Base-by-base conservation (phyloP, 2,329 filamentous ascomycete genomes). In the Chrysoporthe deuterocubensis region DNA sequence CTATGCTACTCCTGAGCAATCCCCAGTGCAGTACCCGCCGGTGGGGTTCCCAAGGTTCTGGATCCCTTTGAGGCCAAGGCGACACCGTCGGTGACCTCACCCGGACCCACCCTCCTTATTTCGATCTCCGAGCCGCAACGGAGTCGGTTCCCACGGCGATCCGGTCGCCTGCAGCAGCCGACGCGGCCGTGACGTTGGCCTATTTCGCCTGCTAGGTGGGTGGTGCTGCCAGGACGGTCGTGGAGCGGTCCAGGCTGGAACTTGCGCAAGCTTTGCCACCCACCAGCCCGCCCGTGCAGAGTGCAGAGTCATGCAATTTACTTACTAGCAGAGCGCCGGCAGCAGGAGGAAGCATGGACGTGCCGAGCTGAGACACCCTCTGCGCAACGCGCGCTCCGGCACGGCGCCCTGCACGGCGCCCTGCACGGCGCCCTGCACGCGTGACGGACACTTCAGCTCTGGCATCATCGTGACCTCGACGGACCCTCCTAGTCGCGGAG, bases 61-160 rank as follows among this genome's bases (percentile, higher is more conserved):
- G 56, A 58, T 58, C 56, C 56, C 34, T 42, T 37, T 11, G 21
- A 59, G 26, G 26, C 26, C 26, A 26, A 21, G 37, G 57, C 57
- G 40, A 59, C 57, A 14, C 57, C 46, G 34, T 43, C 61, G 46
- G 21, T 63, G 61, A 63, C 46, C 61, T 54, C n/a, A 26, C n/a
- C 46, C 44, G n/a, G n/a, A 32, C 37, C 58, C 42, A 60, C 42
- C 9, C n/a, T 32, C 42, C 26, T 14, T 61, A 61, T 61, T 61
- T 44, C 42, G 58, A 61, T 61, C 58, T 61, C 58, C 58, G 58
- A 61, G 58, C 42, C 44, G 26, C 50, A 54, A 54, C 11, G 50
- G 50, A 21, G 50, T 13, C 21, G 16, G 26, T 54, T 54, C 50
- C 26, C 11, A 5, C 50, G 3, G 21, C 14, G 50, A 16, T 26